Conservation (phyloP, 202 grass and related monocot species). For the Setaria viridis region DNA sequence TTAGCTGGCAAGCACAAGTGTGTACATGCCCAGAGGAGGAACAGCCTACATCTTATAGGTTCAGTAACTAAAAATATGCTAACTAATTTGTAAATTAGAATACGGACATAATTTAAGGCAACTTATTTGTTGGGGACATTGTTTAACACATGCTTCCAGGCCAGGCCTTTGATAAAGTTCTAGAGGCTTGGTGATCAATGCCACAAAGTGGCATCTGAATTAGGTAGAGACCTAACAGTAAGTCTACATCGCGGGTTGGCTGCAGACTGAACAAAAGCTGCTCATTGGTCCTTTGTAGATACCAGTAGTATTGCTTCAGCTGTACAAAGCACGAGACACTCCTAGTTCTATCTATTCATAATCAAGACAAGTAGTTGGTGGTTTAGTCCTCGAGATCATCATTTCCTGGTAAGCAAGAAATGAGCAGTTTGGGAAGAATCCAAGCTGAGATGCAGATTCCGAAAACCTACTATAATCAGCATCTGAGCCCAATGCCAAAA, state of each 20-base stretch:
- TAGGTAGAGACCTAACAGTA: constrained; percentile 55
- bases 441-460: neutral
- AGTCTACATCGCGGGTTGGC: constrained; percentile 35
- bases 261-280: constrained; percentile 32
- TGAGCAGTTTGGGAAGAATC: constrained; percentile 17
- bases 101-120: constrained; percentile 18
- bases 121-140: constrained; percentile 10
- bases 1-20: constrained; percentile 34
- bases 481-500: neutral
- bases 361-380: constrained; percentile 26
- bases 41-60: neutral
- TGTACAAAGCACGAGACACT: constrained; percentile 24
- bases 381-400: neutral
- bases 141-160: neutral
- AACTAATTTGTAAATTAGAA: neutral
- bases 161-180: neutral
- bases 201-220: constrained; percentile 23
- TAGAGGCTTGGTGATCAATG: constrained; percentile 7
- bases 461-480: constrained; percentile 12
- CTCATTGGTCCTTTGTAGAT: constrained; percentile 42
- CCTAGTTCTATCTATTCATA: constrained; percentile 15
- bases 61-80: neutral
- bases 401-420: constrained; percentile 28
- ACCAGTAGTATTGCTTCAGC: constrained; percentile 31
- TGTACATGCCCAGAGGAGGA: neutral